phyloP scores from a whole-genome alignment of 1,139 yeast genomes.

The Diutina rugosa region DNA sequence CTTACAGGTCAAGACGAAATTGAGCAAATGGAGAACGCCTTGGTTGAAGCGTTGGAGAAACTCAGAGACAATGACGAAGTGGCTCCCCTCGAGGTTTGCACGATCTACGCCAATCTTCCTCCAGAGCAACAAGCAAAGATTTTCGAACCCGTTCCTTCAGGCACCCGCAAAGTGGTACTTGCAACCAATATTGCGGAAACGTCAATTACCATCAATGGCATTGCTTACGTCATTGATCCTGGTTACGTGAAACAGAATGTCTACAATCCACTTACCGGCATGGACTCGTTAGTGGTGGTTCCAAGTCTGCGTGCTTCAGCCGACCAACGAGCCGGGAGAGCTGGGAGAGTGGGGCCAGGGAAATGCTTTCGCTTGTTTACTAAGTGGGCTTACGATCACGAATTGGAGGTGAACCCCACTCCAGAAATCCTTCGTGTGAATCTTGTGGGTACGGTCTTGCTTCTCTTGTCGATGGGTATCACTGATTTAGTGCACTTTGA shows the following conservation, averaged over 20 bases:
- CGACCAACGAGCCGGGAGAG: constrained; percentile 93
- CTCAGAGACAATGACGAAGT: constrained; percentile 31
- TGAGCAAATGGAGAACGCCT: constrained; percentile 62
- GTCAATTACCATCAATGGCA: constrained; percentile 88
- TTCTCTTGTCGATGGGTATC: constrained; percentile 71
- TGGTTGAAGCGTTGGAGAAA: constrained; percentile 51
- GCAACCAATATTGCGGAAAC: constrained; percentile 98
- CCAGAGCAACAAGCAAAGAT: constrained; percentile 70
- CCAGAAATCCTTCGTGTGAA: constrained; percentile 87
- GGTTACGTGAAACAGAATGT: constrained; percentile 87
- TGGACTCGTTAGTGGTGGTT: constrained; percentile 76
- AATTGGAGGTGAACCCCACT: constrained; percentile 62
- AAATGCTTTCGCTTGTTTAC: constrained; percentile 85
- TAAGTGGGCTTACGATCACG: constrained; percentile 73
- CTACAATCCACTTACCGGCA: constrained; percentile 72
- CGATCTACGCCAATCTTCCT: constrained; percentile 88
- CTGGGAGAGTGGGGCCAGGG: constrained; percentile 95
- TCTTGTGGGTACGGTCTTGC: constrained; percentile 58
- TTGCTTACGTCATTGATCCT: constrained; percentile 79
- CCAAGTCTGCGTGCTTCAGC: constrained; percentile 94
- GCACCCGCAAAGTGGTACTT: constrained; percentile 72
- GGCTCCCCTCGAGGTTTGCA: constrained; percentile 56
- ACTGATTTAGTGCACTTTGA: constrained; percentile 74
- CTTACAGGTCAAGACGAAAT: constrained; percentile 87
- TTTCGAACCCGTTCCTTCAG: constrained; percentile 78